phyloP scores from a whole-genome alignment of 345 rosid species.

The Mallotus nudiflorus region DNA sequence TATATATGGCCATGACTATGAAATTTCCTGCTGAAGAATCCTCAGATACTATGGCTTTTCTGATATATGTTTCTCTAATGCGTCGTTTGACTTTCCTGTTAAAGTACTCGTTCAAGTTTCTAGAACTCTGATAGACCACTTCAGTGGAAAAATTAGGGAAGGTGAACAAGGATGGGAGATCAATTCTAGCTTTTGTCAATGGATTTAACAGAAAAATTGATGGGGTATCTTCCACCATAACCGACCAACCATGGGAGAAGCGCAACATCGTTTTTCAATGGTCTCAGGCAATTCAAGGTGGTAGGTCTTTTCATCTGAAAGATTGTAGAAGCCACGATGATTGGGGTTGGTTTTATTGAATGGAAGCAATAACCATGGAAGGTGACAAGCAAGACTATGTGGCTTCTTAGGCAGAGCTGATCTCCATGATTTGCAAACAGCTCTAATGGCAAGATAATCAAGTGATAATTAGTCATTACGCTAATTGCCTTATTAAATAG shows the following conservation, averaged over 20 bases:
- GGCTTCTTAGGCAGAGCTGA: not conserved
- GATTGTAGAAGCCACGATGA: slow-evolving; percentile 9
- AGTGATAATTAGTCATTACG: slow-evolving; percentile 7
- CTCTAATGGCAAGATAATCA: not conserved
- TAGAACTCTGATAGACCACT: not conserved
- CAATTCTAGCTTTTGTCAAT: not conserved
- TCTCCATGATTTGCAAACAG: slow-evolving; percentile 17
- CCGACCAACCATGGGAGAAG: slow-evolving; percentile 15
- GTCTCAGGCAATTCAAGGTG: not conserved
- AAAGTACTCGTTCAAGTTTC: not conserved
- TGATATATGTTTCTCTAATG: not conserved
- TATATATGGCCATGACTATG: slow-evolving; percentile 7
- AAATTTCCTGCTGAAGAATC: not conserved
- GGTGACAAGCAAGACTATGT: not conserved
- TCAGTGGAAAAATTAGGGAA: slow-evolving; percentile 10
- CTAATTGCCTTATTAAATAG: no score
- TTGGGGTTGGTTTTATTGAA: not conserved
- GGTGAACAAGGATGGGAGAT: slow-evolving; percentile 6
- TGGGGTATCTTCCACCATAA: slow-evolving; percentile 11
- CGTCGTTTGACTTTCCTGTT: not conserved
- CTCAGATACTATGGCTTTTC: slow-evolving; percentile 6
- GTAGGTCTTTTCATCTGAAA: not conserved
- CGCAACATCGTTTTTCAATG: slow-evolving; percentile 10
- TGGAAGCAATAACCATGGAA: slow-evolving; percentile 15
- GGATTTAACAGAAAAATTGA: slow-evolving; percentile 10